phyloP scores from a whole-genome alignment of 2,329 filamentous ascomycete genomes.

The Huntiella omanensis region DNA sequence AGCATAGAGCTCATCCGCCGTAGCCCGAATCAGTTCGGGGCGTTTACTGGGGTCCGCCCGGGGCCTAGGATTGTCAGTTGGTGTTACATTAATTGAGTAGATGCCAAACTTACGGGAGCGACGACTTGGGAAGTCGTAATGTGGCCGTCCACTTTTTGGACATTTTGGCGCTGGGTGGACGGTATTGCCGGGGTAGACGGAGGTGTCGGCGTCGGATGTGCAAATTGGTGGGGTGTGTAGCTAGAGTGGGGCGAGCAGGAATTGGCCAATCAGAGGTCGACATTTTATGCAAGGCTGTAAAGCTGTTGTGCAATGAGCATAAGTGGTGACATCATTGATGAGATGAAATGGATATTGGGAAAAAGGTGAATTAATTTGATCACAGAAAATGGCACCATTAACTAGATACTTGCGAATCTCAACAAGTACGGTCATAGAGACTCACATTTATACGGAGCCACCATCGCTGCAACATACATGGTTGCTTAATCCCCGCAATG shows the following conservation, averaged over 20 bases:
- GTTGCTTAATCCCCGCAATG: slow-evolving; percentile 59
- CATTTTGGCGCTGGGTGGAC: slow-evolving; percentile 15
- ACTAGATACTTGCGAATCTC: slow-evolving; percentile 81
- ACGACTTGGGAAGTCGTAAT: slow-evolving; percentile 54
- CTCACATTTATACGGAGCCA: slow-evolving; percentile 87
- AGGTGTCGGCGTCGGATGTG: neutral
- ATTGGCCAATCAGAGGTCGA: slow-evolving; percentile 5
- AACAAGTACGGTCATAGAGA: slow-evolving; percentile 88
- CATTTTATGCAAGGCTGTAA: slow-evolving; percentile 8
- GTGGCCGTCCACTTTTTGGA: slow-evolving; percentile 54
- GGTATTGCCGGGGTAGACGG: neutral
- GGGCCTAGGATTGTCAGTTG: slow-evolving; percentile 21
- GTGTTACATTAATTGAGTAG: neutral
- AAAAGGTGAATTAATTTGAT: neutral
- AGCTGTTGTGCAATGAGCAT: slow-evolving; percentile 1
- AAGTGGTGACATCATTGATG: neutral
- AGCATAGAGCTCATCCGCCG: slow-evolving; percentile 70
- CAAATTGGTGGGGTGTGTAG: neutral
- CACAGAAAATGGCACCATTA: slow-evolving; percentile 57
- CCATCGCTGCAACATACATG: slow-evolving; percentile 67
- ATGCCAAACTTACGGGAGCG: slow-evolving; percentile 39
- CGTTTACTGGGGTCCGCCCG: slow-evolving; percentile 31
- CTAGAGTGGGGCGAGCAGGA: neutral
- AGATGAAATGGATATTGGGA: neutral
- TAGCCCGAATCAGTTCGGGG: slow-evolving; percentile 48